These are phyloP conservation scores for Saccharomycopsis vini DNA, from an alignment of 805 yeast genomes.

Conservation along the genomic window DNA sequence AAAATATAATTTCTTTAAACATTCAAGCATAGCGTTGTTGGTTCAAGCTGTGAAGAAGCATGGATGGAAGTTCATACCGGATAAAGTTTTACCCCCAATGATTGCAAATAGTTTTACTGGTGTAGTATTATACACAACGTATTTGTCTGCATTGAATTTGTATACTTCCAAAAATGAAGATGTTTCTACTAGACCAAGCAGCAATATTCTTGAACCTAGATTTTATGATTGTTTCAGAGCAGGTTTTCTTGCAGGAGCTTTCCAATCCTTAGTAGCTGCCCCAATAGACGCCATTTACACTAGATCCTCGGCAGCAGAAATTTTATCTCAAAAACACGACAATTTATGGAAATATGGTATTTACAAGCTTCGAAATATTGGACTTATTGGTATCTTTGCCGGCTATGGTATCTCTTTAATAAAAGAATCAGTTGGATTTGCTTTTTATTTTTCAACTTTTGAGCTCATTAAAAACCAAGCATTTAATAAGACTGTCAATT, in stretches of 20 bases:
- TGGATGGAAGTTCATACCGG: conserved; percentile 85
- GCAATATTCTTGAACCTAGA: conserved; percentile 22
- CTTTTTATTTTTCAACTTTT: conserved; percentile 72
- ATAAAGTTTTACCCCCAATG: conserved; percentile 72
- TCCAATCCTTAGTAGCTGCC: conserved; percentile 85
- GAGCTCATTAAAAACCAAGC: conserved; percentile 70
- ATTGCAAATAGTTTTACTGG: conserved; percentile 89
- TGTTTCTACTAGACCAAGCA: conserved; percentile 19
- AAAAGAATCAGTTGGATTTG: conserved; percentile 79
- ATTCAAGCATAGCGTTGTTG: conserved; percentile 71
- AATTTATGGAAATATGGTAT: conserved; percentile 73
- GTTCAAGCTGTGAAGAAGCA: conserved; percentile 60
- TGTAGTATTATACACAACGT: conserved; percentile 73
- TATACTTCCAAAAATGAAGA: conserved; percentile 21
- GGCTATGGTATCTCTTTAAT: conserved; percentile 72
- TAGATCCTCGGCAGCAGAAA: conserved; percentile 67
- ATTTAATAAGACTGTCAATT: conserved; percentile 37
- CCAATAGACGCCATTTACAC: conserved; percentile 89
- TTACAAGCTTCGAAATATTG: conserved; percentile 61
- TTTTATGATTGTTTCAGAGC: conserved; percentile 59
- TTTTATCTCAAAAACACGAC: conserved; percentile 45
- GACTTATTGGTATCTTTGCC: conserved; percentile 79
- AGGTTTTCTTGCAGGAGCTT: conserved; percentile 79
- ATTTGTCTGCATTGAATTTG: conserved; percentile 45
- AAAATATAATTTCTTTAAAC: conserved; percentile 41